Conservation (phyloP, 768 basidiomycete species). For the Mycena albidolilacea region DNA sequence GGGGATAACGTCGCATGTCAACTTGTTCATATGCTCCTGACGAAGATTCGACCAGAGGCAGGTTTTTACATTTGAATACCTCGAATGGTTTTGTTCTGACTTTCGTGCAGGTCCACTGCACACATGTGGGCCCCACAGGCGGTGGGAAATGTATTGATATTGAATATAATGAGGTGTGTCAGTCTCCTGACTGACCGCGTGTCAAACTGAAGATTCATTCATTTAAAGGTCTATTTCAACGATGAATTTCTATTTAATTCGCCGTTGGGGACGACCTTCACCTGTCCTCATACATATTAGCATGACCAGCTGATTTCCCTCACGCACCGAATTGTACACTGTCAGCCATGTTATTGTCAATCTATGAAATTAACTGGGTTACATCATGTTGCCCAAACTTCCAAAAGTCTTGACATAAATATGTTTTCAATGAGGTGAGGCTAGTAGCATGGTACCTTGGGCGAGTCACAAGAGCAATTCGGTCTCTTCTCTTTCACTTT, state of each 20-base stretch:
- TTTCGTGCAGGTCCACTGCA: conserved; percentile 9
- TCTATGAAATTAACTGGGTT: too few species aligned
- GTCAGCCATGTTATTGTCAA: too few species aligned
- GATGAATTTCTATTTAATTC: neutral
- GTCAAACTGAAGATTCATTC: neutral
- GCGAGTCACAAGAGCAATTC: too few species aligned
- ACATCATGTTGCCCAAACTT: too few species aligned
- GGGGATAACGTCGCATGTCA: conserved; percentile 27
- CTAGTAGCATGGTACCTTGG: too few species aligned
- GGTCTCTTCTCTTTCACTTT: too few species aligned
- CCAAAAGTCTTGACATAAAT: too few species aligned
- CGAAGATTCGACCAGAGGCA: conserved; percentile 17
- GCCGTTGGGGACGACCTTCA: too few species aligned
- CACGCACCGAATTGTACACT: too few species aligned
- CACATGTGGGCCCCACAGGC: conserved; percentile 20
- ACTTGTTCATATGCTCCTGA: conserved; percentile 7
- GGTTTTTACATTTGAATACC: neutral
- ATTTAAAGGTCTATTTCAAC: neutral
- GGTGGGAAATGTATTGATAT: conserved; percentile 27
- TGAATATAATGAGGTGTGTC: conserved; percentile 21
- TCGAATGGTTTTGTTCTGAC: neutral
- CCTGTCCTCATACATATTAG: too few species aligned
- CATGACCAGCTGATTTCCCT: too few species aligned
- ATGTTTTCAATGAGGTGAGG: too few species aligned
- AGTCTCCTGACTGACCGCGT: neutral